Evolutionary conservation across 306 rosid species (phyloP).

Genomic region (Styphnolobium japonicum): DNA sequence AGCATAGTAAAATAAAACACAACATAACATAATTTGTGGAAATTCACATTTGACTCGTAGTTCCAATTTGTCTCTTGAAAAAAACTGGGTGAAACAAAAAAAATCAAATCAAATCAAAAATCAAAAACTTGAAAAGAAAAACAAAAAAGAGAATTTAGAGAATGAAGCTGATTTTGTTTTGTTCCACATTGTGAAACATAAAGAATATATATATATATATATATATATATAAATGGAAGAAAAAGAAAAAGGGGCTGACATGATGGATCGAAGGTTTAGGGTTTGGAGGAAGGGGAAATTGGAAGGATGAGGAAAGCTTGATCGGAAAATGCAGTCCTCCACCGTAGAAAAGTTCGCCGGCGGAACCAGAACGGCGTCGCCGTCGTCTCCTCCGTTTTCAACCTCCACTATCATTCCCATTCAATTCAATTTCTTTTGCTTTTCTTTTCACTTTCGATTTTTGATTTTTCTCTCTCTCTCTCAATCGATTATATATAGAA

Average conservation of each 20-base stretch:
- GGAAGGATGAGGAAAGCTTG: slow-evolving; percentile 67
- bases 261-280: slow-evolving; percentile 77
- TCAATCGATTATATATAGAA: background rate
- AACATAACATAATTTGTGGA: background rate
- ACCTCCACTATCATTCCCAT: slow-evolving; percentile 49
- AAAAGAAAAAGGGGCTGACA: no score
- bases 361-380: slow-evolving; percentile 55
- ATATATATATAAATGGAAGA: no score
- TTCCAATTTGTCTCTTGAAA: no score
- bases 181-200: no score
- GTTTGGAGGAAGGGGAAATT: slow-evolving; percentile 66
- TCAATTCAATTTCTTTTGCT: background rate
- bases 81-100: no score
- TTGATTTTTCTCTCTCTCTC: background rate
- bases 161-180: no score
- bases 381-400: slow-evolving; percentile 12
- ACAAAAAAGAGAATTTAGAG: no score
- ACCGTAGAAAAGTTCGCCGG: slow-evolving; percentile 87
- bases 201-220: no score
- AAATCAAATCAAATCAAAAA: background rate
- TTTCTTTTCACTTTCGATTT: background rate
- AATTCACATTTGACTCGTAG: background rate
- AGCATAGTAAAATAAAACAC: background rate
- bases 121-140: background rate
- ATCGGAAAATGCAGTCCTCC: slow-evolving; percentile 87